Base-by-base conservation (phyloP, 805 yeast genomes). In the Wickerhamiella kurtzmanii region DNA sequence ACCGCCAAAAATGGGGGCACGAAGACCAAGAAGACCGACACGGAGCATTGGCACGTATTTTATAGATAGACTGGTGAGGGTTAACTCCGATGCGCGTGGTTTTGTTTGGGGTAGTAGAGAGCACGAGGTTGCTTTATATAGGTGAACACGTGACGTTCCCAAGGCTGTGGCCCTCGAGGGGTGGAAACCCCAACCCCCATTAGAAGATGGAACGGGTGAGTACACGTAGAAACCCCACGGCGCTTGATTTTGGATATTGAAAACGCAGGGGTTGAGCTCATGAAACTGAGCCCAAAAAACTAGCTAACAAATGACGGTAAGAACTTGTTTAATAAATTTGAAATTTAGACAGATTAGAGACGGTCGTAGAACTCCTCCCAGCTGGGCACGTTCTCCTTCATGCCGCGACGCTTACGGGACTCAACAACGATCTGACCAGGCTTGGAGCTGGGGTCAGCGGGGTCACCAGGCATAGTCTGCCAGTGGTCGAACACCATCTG, bases 401-500 rank as follows among this genome's bases (percentile, higher is more conserved):
- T 70, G 79, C 97, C 97, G 70, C 82, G 85, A 75, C 96, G 82
- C 80, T 81, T 83, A 77, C 98, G 85, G 72, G 80, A 73, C 58
- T 71, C 80, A 47, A 58, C 48, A 53, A 77, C 82, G 61, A 78
- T 77, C 59, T 64, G 67, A 71, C 82, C 82, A 62, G 82, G 77
- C 74, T 77, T 77, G 60, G 79, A 60, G 64, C 80, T 60, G 68
- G 88, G 80, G 74, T 89, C 97, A 60, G 82, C 74, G 69, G 94
- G 94, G 73, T 87, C 92, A 73, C 96, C 95, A 61, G 68, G 66
- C 77, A 92, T 75, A 64, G 85, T 72, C 60, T 86, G 76, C 97
- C 97, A 89, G 74, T 89, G 98, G 74, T 92, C 97, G 75, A 89
- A 92, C 73, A 92, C 94, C 94, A 92, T 79, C 78, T 89, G 97